A percentile compares a stretch with the other conserved stretches of the same genome.
Evolutionary conservation across 164 flowering plant genomes (phyloP).

Genomic region (Chimonanthus praecox): DNA sequence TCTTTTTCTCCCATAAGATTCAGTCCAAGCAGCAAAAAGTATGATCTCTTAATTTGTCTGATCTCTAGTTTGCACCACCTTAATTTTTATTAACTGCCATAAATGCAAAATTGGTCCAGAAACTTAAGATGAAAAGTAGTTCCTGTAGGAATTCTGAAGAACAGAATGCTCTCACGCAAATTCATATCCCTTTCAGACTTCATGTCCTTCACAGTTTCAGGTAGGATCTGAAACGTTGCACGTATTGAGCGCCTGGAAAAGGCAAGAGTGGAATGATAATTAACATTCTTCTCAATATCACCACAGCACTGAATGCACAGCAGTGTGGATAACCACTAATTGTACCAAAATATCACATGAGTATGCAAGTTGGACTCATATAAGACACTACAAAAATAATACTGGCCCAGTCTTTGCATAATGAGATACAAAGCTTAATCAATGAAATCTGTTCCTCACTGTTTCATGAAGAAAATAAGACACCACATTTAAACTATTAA

Average conservation of each 20-base stretch:
- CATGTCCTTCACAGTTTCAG: too few species aligned
- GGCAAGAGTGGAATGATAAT: neutral
- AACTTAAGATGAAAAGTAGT: neutral
- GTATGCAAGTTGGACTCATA: neutral
- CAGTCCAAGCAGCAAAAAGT: neutral
- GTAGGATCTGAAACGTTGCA: neutral
- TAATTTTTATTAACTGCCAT: neutral
- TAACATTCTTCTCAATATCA: neutral
- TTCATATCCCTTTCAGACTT: too few species aligned
- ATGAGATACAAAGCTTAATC: too few species aligned
- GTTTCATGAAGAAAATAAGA: neutral
- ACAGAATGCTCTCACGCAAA: neutral
- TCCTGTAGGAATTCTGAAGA: too few species aligned
- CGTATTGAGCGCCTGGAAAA: neutral
- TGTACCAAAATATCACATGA: neutral
- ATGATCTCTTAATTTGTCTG: neutral
- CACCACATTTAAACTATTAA: too few species aligned
- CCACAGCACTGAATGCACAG: neutral
- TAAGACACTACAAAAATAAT: neutral
- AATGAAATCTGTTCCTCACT: too few species aligned
- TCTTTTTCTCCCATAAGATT: neutral
- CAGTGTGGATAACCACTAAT: neutral
- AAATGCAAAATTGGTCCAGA: neutral
- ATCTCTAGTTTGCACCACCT: neutral
- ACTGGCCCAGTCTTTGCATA: neutral